phyloP scores from a whole-genome alignment of 805 yeast genomes.

The Tetrapisispora pingtungensis region DNA sequence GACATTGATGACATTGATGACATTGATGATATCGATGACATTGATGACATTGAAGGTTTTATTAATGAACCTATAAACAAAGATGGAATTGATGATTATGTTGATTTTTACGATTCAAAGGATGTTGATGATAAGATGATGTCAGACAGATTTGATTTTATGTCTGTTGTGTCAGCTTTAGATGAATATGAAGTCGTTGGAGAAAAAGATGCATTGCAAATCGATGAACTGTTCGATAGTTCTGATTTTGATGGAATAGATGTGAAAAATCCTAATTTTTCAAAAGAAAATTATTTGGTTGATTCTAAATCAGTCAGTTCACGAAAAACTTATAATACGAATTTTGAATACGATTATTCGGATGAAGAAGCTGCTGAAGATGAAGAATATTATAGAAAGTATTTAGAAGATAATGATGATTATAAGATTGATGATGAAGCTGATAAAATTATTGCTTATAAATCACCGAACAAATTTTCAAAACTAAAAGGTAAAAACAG shows the following conservation, averaged over 20 bases:
- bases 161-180: slow-evolving; percentile 20
- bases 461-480: slow-evolving; percentile 2
- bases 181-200: slow-evolving; percentile 25
- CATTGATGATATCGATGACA: background rate
- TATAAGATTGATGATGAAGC: slow-evolving; percentile 3
- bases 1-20: background rate
- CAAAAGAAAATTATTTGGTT: no score
- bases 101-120: background rate
- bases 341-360: slow-evolving; percentile 2
- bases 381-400: slow-evolving; percentile 5
- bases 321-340: background rate
- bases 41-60: background rate
- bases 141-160: slow-evolving; percentile 6
- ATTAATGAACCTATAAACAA: no score
- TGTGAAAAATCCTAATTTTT: no score
- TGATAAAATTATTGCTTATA: slow-evolving; percentile 5
- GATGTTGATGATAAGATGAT: background rate
- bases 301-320: background rate
- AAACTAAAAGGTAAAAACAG: slow-evolving; percentile 4
- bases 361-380: slow-evolving; percentile 7
- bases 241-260: slow-evolving; percentile 4
- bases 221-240: slow-evolving; percentile 2
- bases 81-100: background rate
- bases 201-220: slow-evolving; percentile 5
- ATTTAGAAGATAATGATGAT: slow-evolving; percentile 4